These are phyloP conservation scores for Hypomyces perniciosus DNA, from an alignment of 2,329 filamentous ascomycete species.

Conservation along the genomic window DNA sequence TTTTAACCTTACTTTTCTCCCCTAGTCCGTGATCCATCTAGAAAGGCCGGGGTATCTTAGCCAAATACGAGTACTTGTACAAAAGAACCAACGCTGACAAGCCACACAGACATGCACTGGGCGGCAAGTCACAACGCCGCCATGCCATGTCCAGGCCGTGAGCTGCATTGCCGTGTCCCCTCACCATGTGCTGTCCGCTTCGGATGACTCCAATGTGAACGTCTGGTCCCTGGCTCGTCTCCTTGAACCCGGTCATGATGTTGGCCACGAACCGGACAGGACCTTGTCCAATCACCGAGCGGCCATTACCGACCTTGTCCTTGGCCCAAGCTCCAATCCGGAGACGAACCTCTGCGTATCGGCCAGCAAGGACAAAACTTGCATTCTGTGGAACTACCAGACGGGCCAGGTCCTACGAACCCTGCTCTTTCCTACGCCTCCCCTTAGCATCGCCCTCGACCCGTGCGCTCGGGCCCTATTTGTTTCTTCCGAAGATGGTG, in stretches of 20 bases:
- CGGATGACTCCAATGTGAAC: constrained; percentile 82
- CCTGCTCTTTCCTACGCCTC: constrained; percentile 68
- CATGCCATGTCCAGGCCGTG: constrained; percentile 74
- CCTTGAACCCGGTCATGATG: constrained; percentile 51
- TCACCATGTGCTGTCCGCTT: constrained; percentile 70
- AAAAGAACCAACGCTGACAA: constrained; percentile 16
- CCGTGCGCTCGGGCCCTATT: constrained; percentile 79
- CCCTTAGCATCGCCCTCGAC: constrained; percentile 70
- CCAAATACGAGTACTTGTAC: not conserved
- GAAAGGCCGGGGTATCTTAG: not conserved
- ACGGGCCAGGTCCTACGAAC: constrained; percentile 73
- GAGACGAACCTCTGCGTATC: constrained; percentile 80
- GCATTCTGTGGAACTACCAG: constrained; percentile 88
- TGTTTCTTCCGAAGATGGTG: constrained; percentile 72
- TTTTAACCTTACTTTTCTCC: constrained; percentile 14
- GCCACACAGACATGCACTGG: constrained; percentile 61
- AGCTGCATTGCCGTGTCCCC: constrained; percentile 68
- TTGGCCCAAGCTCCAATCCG: constrained; percentile 59
- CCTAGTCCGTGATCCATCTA: no score
- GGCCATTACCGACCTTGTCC: constrained; percentile 59
- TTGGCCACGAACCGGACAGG: constrained; percentile 62
- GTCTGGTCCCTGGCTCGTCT: constrained; percentile 81
- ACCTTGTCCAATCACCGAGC: constrained; percentile 74
- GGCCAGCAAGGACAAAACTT: constrained; percentile 77
- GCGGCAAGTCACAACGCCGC: constrained; percentile 66